These are phyloP conservation scores for Aspergillus cejpii DNA, from an alignment of 2,329 filamentous ascomycete species.

Conservation along the genomic window DNA sequence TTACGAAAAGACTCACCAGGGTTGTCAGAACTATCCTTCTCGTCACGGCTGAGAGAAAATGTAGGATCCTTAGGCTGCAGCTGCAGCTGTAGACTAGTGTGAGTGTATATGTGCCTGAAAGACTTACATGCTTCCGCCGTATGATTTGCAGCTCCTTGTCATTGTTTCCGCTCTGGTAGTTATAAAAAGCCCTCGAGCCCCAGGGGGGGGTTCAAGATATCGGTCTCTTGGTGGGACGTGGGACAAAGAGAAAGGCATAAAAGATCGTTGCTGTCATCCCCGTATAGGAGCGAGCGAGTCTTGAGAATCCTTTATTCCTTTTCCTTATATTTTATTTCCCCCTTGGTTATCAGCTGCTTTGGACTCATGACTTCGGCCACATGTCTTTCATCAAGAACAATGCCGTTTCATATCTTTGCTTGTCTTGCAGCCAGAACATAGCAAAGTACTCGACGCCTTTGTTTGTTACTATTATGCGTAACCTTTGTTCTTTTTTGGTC, in stretches of 20 bases:
- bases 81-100: neutral
- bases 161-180: no score
- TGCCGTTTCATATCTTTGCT: conserved; percentile 2
- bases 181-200: no score
- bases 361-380: conserved; percentile 23
- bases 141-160: neutral
- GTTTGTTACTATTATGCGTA: conserved; percentile 8
- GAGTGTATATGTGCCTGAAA: neutral
- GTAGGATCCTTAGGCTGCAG: neutral
- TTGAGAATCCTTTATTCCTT: neutral
- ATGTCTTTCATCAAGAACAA: conserved; percentile 18
- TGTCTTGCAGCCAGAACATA: conserved; percentile 3
- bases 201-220: neutral
- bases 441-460: conserved; percentile 9
- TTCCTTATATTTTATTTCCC: neutral
- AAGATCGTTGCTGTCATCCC: neutral
- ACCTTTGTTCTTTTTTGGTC: conserved; percentile 9
- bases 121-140: neutral
- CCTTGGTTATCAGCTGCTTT: conserved; percentile 22
- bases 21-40: neutral
- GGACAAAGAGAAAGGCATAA: no score
- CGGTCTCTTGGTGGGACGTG: neutral
- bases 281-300: neutral
- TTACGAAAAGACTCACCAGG: conserved; percentile 1
- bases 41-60: neutral